Base-by-base conservation (phyloP, 2,329 filamentous ascomycete genomes). In the Aspergillus floridensis region DNA sequence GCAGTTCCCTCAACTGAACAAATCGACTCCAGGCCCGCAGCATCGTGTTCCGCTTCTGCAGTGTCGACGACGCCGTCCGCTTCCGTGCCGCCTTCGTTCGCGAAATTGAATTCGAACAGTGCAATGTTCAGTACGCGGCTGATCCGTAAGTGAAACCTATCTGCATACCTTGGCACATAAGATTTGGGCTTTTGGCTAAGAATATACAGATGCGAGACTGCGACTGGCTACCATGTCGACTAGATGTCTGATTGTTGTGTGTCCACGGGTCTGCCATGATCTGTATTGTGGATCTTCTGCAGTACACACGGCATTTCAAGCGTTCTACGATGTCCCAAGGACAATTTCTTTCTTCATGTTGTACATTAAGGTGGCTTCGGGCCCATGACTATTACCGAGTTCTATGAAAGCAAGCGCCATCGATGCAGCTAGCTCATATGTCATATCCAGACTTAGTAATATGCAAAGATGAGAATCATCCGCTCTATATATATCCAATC, bases 1-100 rank as follows among this genome's bases (percentile, higher is more conserved):
- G 52, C 26, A n/a, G n/a, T 21, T 26, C 8, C 35, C 41, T 26
- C 10, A 21, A 29, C 46, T 24, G 54, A 38, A 2, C 60, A 46
- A 7, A 61, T 5, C 4, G n/a, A 10, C 24, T 19, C 32, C 57
- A 81, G 79, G 70, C 72, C 32, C 73, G 75, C 46, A 76, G 72
- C 32, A 74, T 81, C n/a, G 70, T 76, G 31, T 82, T 82, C 65
- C 78, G 80, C 8, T 82, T 83, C 67, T 74, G 72, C 48, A 79
- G 73, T 61, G 79, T 82, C 58, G 70, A 74, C 24, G 70, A 82
- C 56, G 80, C 81, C 0, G 73, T 80, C 16, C 71, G 70, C 21
- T 82, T 83, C 72, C 77, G 75, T 57, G 68, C 71, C 2, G 59
- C 69, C 24, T 68, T 83, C 12, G 58, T 70, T 48, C 71, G 74